Evolutionary conservation across 345 rosid species (phyloP).

Genomic region (Mangifera indica): DNA sequence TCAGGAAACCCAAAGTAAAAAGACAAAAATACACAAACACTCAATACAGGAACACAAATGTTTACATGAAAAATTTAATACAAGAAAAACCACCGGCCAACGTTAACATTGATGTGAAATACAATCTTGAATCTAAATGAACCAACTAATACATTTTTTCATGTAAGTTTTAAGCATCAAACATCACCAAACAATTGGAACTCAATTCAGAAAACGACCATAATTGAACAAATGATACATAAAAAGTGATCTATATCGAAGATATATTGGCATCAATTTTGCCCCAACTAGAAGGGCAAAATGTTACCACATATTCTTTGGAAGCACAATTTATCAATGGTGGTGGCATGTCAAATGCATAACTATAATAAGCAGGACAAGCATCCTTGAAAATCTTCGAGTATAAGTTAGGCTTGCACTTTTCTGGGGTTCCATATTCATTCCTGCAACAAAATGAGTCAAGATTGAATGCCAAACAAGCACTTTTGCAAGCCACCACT

Average conservation of each 20-base stretch:
- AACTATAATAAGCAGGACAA: conserved; percentile 69
- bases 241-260: conserved; percentile 6
- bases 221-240: neutral
- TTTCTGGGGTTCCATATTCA: conserved; percentile 62
- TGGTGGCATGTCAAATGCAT: conserved; percentile 58
- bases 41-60: too few relatives aligned
- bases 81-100: too few relatives aligned
- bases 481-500: conserved; percentile 83
- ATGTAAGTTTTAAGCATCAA: conserved; percentile 4
- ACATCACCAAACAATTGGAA: neutral
- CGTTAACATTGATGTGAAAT: too few relatives aligned
- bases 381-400: conserved; percentile 76
- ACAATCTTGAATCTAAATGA: too few relatives aligned
- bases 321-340: conserved; percentile 53
- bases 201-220: neutral
- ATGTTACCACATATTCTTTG: conserved; percentile 48
- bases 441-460: conserved; percentile 80
- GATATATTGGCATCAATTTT: conserved; percentile 6
- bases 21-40: too few relatives aligned
- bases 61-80: too few relatives aligned
- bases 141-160: too few relatives aligned
- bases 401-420: conserved; percentile 59
- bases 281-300: conserved; percentile 59
- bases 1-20: too few relatives aligned
- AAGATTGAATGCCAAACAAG: conserved; percentile 67